Evolutionary conservation across 106 monocot genomes (phyloP).

Genomic region (Phalaenopsis aphrodite): DNA sequence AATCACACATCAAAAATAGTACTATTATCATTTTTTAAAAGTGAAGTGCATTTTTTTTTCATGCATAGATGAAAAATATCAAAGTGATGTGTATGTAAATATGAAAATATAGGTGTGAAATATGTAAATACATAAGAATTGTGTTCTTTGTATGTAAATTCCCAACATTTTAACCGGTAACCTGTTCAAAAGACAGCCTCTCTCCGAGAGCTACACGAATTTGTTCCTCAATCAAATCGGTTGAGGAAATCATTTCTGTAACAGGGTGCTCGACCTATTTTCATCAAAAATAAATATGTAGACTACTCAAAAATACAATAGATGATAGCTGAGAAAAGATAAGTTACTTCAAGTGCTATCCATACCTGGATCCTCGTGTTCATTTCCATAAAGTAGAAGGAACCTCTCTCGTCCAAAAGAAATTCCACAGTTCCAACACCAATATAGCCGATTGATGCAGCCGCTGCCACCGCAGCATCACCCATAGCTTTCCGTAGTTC

Average conservation of each 20-base stretch:
- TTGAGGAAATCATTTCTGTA: slow-evolving; percentile 96
- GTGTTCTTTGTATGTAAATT: too few species aligned
- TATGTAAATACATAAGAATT: too few species aligned
- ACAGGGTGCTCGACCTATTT: slow-evolving; percentile 90
- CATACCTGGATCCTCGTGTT: slow-evolving; percentile 95
- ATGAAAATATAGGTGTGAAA: too few species aligned
- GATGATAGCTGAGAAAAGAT: not conserved
- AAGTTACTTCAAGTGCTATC: not conserved
- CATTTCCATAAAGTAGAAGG: slow-evolving; percentile 97
- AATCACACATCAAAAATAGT: too few species aligned
- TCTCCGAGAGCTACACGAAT: slow-evolving; percentile 92
- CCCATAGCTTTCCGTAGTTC: slow-evolving; percentile 94
- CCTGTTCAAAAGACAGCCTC: slow-evolving; percentile 72
- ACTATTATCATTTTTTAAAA: too few species aligned
- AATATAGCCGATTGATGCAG: slow-evolving; percentile 85
- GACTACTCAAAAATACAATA: not conserved
- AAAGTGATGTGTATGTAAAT: too few species aligned
- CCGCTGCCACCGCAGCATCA: slow-evolving; percentile 95
- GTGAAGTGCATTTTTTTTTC: too few species aligned
- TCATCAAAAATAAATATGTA: slow-evolving; percentile 4
- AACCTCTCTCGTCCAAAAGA: slow-evolving; percentile 84
- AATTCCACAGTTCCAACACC: slow-evolving; percentile 97
- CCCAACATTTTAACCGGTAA: slow-evolving; percentile 1
- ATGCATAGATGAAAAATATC: too few species aligned
- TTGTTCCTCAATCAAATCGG: slow-evolving; percentile 92